Conservation (phyloP, 2,329 filamentous ascomycete species). For the Aspergillus amoenus region DNA sequence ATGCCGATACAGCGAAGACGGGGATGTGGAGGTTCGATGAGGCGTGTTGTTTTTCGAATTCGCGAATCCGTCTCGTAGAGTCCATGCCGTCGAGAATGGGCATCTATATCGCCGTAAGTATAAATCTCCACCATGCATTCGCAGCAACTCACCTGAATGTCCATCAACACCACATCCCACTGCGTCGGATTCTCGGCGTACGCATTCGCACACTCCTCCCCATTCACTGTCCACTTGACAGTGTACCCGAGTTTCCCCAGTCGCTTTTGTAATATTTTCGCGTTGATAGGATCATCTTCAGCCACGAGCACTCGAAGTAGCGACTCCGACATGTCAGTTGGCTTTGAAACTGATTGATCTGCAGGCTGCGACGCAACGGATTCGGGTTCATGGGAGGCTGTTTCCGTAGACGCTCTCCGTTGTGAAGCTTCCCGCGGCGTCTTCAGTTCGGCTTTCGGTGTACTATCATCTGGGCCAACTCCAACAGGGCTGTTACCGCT, state of each 20-base stretch:
- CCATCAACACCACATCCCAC: constrained; percentile 86
- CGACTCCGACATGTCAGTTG: not conserved
- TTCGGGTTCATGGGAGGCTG: not conserved
- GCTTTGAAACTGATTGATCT: not conserved
- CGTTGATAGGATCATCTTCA: constrained; percentile 87
- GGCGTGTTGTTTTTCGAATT: constrained; percentile 58
- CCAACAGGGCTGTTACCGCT: constrained; percentile 11
- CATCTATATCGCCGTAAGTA: constrained; percentile 60
- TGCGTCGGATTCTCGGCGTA: constrained; percentile 62
- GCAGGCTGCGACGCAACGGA: not conserved
- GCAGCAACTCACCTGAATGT: constrained; percentile 71
- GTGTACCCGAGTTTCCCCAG: constrained; percentile 73
- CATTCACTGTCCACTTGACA: constrained; percentile 74
- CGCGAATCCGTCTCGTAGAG: constrained; percentile 80
- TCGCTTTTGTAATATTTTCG: constrained; percentile 77
- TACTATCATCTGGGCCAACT: not conserved
- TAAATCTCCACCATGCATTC: not conserved
- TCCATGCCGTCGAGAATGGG: constrained; percentile 89
- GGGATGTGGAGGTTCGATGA: constrained; percentile 59
- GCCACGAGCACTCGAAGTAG: constrained; percentile 65
- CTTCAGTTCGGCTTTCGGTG: not conserved
- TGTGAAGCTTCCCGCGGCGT: not conserved
- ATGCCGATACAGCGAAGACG: constrained; percentile 86
- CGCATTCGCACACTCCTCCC: constrained; percentile 75
- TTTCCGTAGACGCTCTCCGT: not conserved